Conservation (phyloP, 345 rosid species). For the Zanthoxylum bungeanum region DNA sequence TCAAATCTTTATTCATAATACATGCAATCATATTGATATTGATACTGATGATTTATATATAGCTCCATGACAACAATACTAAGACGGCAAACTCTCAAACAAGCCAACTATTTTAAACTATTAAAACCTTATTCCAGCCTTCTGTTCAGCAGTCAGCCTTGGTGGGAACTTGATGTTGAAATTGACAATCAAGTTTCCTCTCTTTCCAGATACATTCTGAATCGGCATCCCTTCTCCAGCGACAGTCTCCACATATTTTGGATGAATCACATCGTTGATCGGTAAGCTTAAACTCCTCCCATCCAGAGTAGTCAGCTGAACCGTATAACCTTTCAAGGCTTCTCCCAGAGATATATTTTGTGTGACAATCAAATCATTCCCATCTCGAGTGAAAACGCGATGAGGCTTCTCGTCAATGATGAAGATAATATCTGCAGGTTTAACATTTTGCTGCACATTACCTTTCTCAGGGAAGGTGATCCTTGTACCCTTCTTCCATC, state of each 20-base stretch:
- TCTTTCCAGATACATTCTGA: conserved; percentile 50
- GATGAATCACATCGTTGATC: conserved; percentile 41
- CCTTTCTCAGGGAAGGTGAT: conserved; percentile 54
- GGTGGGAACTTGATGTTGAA: conserved; percentile 62
- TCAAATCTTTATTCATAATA: not conserved
- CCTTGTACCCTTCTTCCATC: conserved; percentile 60
- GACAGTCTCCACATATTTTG: conserved; percentile 49
- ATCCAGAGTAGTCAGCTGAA: conserved; percentile 48
- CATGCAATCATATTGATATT: too few species aligned
- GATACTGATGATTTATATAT: too few species aligned
- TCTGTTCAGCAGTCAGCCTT: conserved; percentile 45
- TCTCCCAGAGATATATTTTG: conserved; percentile 46
- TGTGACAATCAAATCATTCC: conserved; percentile 47
- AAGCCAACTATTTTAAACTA: not conserved
- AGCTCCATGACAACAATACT: not conserved
- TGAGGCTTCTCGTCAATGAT: conserved; percentile 64
- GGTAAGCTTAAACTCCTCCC: conserved; percentile 46
- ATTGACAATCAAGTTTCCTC: conserved; percentile 55
- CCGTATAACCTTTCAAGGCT: conserved; percentile 59
- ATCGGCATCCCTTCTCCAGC: conserved; percentile 62
- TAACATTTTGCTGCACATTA: conserved; percentile 35
- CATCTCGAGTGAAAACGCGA: conserved; percentile 50
- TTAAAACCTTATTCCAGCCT: conserved; percentile 36
- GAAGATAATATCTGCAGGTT: conserved; percentile 48
- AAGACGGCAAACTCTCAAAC: not conserved